A percentile compares a stretch with the other conserved stretches of the same genome.
phyloP scores from a whole-genome alignment of 2,329 filamentous ascomycete genomes.

The Colletotrichum sp. region DNA sequence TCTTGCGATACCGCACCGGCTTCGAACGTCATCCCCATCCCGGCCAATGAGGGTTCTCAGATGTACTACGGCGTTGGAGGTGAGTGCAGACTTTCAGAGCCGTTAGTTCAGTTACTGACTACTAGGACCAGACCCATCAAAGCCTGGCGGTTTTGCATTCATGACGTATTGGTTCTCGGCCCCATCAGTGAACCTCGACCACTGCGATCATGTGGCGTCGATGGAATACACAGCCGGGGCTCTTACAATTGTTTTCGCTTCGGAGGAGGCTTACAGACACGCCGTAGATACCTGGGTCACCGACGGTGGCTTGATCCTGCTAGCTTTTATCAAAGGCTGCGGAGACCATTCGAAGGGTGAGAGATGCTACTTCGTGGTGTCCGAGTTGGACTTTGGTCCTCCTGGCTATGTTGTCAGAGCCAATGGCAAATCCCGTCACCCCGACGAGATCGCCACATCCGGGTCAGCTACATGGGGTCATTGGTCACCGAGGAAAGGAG shows the following conservation, averaged over 20 bases:
- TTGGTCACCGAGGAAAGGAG: not conserved
- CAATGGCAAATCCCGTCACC: constrained; percentile 8
- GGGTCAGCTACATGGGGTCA: not conserved
- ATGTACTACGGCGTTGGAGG: constrained; percentile 29
- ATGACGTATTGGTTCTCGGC: constrained; percentile 29
- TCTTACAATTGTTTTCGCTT: not conserved
- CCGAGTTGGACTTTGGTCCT: constrained; percentile 19
- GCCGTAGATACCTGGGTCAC: constrained; percentile 22
- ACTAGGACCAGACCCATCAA: not conserved
- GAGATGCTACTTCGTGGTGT: constrained; percentile 33
- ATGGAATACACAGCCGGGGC: not conserved
- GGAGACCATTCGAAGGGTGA: constrained; percentile 28
- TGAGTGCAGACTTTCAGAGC: not conserved
- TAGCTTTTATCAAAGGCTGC: constrained; percentile 29
- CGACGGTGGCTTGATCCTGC: constrained; percentile 26
- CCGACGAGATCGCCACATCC: not conserved
- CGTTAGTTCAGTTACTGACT: not conserved
- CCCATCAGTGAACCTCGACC: constrained; percentile 34
- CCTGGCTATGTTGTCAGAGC: constrained; percentile 22
- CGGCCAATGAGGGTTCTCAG: constrained; percentile 22
- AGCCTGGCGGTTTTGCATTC: constrained; percentile 28
- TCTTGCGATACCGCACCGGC: constrained; percentile 25
- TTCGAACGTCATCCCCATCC: constrained; percentile 27
- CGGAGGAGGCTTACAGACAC: not conserved
- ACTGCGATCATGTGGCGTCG: constrained; percentile 25